Base-by-base conservation (phyloP, 2,329 filamentous ascomycete genomes). In the Keithomyces neogunnii region DNA sequence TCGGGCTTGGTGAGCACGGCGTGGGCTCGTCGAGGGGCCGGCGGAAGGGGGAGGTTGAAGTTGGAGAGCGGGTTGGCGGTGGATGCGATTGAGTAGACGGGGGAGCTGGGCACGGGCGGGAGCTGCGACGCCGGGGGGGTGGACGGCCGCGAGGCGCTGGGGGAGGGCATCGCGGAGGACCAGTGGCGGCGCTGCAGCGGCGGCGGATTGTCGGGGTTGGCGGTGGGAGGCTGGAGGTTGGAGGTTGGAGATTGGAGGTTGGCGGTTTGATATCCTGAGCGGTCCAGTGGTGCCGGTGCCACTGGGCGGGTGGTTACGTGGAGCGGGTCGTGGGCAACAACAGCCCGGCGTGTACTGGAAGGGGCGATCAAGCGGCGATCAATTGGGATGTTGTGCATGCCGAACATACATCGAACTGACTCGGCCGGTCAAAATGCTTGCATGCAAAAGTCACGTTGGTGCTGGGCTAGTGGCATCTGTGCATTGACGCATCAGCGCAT, bases 1-100 rank as follows among this genome's bases (percentile, higher is more conserved):
- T 86, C 83, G 63, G 74, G 67, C 61, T 82, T 82, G 49, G 77
- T 80, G 52, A 86, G 77, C 49, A 85, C 73, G 54, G 80, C 73
- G 59, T 84, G 76, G 13, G 73, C 62, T n/a, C 78, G 72, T 32
- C 72, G 74, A 3, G 81, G 80, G 4, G 80, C 74, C 3, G 81
- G 81, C n/a, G 82, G 81, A 2, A 77, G 70, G 2, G 81, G 80
- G 5, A 85, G 72, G 62, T 74, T 78, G 67, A 77, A 82, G 32
- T 76, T 69, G 5, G 80, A 81, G 43, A 82, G 65, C 5, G 77
- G 80, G 59, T 81, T 80, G 35, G 80, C 73, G 19, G 81, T 85
- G 40, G 80, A 83, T 52, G 81, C 78, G 63, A 82, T 75, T 11
- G 82, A 84, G 64, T 79, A 83, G 29, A 81, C 77, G 39, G 82